phyloP scores from a whole-genome alignment of 805 yeast species.

The Tetrapisispora iriomotensis region DNA sequence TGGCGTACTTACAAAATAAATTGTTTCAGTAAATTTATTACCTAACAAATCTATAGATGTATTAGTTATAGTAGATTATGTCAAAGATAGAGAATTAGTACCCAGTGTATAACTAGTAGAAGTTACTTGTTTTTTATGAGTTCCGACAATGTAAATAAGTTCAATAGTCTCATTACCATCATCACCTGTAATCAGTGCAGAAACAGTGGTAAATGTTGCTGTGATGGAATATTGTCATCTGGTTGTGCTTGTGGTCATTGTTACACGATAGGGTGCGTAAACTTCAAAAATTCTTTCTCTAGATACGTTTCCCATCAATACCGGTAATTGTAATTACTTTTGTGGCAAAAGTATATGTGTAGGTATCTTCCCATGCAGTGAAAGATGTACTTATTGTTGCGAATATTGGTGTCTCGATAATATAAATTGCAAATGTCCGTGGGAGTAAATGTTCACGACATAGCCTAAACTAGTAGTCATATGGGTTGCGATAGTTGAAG shows the following conservation, averaged over 20 bases:
- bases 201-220: constrained; percentile 3
- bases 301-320: constrained; percentile 3
- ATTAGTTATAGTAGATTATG: background rate
- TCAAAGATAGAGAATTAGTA: background rate
- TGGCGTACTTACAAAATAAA: constrained; percentile 1
- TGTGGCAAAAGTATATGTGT: constrained; percentile 3
- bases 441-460: background rate
- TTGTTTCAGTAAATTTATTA: background rate
- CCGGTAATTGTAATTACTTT: constrained; percentile 3
- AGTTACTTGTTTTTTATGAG: background rate
- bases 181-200: constrained; percentile 2
- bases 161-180: constrained; percentile 1
- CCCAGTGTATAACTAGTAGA: background rate
- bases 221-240: background rate
- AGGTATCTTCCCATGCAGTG: background rate
- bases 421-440: background rate
- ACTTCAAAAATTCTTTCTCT: constrained; percentile 4
- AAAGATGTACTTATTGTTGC: background rate
- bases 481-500: background rate
- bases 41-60: background rate
- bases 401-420: background rate
- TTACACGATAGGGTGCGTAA: constrained; percentile 3
- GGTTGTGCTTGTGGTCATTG: background rate
- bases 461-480: constrained; percentile 1
- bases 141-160: background rate